A percentile compares a stretch with the other conserved stretches of the same genome.
Conservation (phyloP, 805 yeast genomes). For the Candida rishiriensis region DNA sequence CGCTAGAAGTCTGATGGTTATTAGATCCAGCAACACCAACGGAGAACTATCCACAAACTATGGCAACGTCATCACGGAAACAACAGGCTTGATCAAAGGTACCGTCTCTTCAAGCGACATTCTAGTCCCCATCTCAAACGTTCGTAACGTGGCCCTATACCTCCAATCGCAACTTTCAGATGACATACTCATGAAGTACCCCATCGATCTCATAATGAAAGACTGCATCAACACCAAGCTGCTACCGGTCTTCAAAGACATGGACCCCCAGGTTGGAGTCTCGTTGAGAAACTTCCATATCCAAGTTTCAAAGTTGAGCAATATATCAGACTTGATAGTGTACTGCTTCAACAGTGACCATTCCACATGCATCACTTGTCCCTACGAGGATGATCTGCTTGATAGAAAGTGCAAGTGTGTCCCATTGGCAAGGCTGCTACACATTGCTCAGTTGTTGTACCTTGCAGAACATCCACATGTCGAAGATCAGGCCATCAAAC, state of each 20-base stretch:
- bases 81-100: slow-evolving; percentile 49
- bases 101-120: slow-evolving; percentile 52
- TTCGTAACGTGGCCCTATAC: slow-evolving; percentile 24
- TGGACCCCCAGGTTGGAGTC: slow-evolving; percentile 70
- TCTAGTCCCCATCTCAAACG: slow-evolving; percentile 38
- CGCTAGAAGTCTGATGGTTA: slow-evolving; percentile 25
- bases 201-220: slow-evolving; percentile 28
- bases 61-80: slow-evolving; percentile 29
- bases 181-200: slow-evolving; percentile 15
- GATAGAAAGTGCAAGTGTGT: slow-evolving; percentile 32
- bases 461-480: slow-evolving; percentile 23
- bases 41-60: slow-evolving; percentile 27
- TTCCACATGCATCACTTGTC: slow-evolving; percentile 15
- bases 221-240: slow-evolving; percentile 42
- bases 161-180: slow-evolving; percentile 24
- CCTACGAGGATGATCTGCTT: slow-evolving; percentile 8
- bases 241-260: slow-evolving; percentile 49
- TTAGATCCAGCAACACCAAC: slow-evolving; percentile 27
- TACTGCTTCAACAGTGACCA: slow-evolving; percentile 54
- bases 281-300: slow-evolving; percentile 80
- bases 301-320: slow-evolving; percentile 77
- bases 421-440: slow-evolving; percentile 36
- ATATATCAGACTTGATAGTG: slow-evolving; percentile 70
- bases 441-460: slow-evolving; percentile 38
- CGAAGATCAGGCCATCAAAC: neutral